Evolutionary conservation across 2,329 filamentous ascomycete genomes (phyloP).

Genomic region (Apiospora arundinis): DNA sequence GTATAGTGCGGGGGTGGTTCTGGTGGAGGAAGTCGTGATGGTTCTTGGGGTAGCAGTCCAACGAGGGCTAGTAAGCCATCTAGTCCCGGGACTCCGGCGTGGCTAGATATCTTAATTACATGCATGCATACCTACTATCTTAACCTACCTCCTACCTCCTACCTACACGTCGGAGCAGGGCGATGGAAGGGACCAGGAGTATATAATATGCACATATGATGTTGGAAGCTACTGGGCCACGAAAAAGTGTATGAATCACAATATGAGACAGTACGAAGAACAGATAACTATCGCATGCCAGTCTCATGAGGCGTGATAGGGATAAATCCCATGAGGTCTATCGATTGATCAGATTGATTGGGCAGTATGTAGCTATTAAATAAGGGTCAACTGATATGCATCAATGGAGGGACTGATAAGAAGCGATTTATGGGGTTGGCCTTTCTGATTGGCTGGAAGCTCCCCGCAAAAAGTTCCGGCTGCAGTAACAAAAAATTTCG

Average conservation of each 20-base stretch:
- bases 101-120: not conserved
- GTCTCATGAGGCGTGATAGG: not conserved
- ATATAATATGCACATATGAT: not conserved
- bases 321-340: not conserved
- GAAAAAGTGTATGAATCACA: not conserved
- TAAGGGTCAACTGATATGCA: conserved; percentile 9
- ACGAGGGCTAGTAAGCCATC: not conserved
- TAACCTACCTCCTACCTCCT: no score
- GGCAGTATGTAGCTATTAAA: not conserved
- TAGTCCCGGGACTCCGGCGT: not conserved
- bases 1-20: not conserved
- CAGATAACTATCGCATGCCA: not conserved
- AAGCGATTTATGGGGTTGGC: not conserved
- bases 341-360: not conserved
- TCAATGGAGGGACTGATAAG: conserved; percentile 18
- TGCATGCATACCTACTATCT: not conserved
- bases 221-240: not conserved
- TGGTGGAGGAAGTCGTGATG: conserved; percentile 4
- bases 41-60: conserved; percentile 8
- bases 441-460: not conserved
- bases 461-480: conserved; percentile 17
- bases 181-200: not conserved
- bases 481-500: conserved; percentile 18
- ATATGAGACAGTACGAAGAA: not conserved
- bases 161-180: not conserved